Evolutionary conservation across 2,329 filamentous ascomycete species (phyloP).

Genomic region (Seiridium cupressi): DNA sequence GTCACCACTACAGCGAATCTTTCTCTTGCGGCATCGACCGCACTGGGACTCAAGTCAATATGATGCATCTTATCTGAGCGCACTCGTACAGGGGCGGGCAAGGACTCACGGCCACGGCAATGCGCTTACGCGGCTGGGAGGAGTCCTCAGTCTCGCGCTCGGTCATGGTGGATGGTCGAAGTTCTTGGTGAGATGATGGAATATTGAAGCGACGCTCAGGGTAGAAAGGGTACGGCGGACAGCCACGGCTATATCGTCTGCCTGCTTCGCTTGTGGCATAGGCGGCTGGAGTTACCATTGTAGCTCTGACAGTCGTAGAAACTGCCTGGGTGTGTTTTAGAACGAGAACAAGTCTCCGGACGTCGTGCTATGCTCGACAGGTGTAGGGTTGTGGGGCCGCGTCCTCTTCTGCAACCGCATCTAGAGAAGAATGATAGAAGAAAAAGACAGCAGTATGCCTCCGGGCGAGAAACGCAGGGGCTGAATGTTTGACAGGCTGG

Average conservation of each 20-base stretch:
- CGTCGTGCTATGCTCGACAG: conserved; percentile 5
- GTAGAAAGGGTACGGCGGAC: conserved; percentile 34
- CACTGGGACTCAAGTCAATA: conserved; percentile 56
- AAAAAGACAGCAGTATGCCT: conserved; percentile 11
- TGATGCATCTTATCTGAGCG: not conserved
- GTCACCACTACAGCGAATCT: conserved; percentile 93
- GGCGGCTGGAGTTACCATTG: conserved; percentile 41
- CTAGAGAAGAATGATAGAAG: conserved; percentile 17
- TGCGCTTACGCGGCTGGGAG: conserved; percentile 52
- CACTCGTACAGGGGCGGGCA: not conserved
- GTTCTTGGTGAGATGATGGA: conserved; percentile 32
- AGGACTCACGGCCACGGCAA: conserved; percentile 56
- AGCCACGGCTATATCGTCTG: conserved; percentile 39
- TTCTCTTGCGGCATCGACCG: conserved; percentile 83
- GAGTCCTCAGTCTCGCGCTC: conserved; percentile 40
- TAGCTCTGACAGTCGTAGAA: conserved; percentile 13
- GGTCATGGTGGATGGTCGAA: conserved; percentile 35
- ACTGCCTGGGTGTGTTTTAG: not conserved
- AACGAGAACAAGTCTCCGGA: conserved; percentile 5
- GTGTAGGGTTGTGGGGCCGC: conserved; percentile 17
- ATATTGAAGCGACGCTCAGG: conserved; percentile 36
- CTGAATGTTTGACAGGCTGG: conserved; percentile 8
- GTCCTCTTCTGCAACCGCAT: conserved; percentile 23
- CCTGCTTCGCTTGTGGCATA: conserved; percentile 33
- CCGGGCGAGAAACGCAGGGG: conserved; percentile 12